A percentile compares a stretch with the other conserved stretches of the same genome.
Evolutionary conservation across 1,284 basidiomycete genomes (phyloP).

Genomic region (Papiliotrema laurentii): DNA sequence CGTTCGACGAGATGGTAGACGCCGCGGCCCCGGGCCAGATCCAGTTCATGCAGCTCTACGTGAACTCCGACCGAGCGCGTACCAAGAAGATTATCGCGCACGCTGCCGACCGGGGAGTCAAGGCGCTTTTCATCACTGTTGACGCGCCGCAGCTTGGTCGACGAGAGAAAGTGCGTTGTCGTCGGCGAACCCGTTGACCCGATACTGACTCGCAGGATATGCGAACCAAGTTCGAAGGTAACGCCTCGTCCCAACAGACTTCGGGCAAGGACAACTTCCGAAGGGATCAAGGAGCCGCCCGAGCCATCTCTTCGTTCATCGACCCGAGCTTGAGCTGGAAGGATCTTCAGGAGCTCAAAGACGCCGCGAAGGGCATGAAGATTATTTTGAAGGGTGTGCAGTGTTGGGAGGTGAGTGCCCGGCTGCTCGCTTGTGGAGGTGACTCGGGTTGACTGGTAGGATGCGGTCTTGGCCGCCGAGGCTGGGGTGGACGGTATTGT

Average conservation of each 20-base stretch:
- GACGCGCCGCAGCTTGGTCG: constrained; percentile 89
- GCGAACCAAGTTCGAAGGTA: constrained; percentile 90
- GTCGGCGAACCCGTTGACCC: not conserved
- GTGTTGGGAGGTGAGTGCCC: constrained; percentile 67
- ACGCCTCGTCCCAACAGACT: constrained; percentile 64
- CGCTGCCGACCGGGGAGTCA: constrained; percentile 76
- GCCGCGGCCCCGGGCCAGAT: constrained; percentile 66
- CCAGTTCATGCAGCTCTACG: constrained; percentile 78
- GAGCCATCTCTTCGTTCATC: constrained; percentile 94
- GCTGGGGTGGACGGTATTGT: constrained; percentile 76
- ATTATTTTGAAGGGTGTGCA: constrained; percentile 90
- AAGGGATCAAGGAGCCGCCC: constrained; percentile 82
- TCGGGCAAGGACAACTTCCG: constrained; percentile 59
- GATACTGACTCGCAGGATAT: constrained; percentile 61
- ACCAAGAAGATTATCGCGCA: constrained; percentile 79
- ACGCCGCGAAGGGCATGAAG: constrained; percentile 80
- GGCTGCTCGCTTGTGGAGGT: not conserved
- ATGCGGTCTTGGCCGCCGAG: constrained; percentile 84
- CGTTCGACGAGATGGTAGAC: constrained; percentile 85
- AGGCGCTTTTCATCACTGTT: constrained; percentile 81
- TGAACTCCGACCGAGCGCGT: constrained; percentile 75
- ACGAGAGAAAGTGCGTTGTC: constrained; percentile 63
- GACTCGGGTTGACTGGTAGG: constrained; percentile 48
- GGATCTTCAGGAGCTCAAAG: constrained; percentile 82
- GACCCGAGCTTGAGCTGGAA: constrained; percentile 84